These are phyloP conservation scores for Strobilomyces dryophilus DNA, from an alignment of 768 basidiomycete genomes.

Conservation along the genomic window DNA sequence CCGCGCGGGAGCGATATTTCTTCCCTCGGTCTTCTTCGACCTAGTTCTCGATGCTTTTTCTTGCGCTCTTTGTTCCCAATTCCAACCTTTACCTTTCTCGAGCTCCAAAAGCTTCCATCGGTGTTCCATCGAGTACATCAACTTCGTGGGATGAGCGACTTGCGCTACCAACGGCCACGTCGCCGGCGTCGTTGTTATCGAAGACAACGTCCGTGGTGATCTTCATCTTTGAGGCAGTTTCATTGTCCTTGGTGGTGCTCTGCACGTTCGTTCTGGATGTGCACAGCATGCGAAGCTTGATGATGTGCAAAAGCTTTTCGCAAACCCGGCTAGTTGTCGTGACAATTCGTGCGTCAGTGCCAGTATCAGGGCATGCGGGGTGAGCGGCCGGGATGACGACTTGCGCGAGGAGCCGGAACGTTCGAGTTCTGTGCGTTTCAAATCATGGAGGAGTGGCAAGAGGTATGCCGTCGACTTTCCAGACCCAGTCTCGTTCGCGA, in stretches of 20 bases:
- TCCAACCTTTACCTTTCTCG: conserved; percentile 52
- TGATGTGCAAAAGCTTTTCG: conserved; percentile 72
- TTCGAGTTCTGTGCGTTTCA: conserved; percentile 61
- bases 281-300: conserved; percentile 74
- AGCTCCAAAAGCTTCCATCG: conserved; percentile 61
- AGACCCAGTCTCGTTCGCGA: conserved; percentile 88
- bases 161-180: conserved; percentile 25
- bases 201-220: conserved; percentile 10
- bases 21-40: conserved; percentile 29
- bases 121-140: conserved; percentile 63
- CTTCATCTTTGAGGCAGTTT: conserved; percentile 50
- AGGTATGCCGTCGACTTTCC: conserved; percentile 92
- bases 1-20: conserved; percentile 15
- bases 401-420: conserved; percentile 2
- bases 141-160: conserved; percentile 28
- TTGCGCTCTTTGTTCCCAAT: conserved; percentile 33
- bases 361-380: conserved; percentile 76
- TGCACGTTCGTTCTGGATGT: conserved; percentile 56
- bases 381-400: conserved; percentile 32
- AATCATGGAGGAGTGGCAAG: conserved; percentile 72
- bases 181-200: conserved; percentile 25
- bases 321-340: conserved; percentile 70
- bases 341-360: conserved; percentile 89
- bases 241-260: conserved; percentile 22
- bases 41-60: conserved; percentile 22